These are phyloP conservation scores for Podospora bellae-mahoneyi DNA, from an alignment of 495 filamentous ascomycete species.

Conservation along the genomic window DNA sequence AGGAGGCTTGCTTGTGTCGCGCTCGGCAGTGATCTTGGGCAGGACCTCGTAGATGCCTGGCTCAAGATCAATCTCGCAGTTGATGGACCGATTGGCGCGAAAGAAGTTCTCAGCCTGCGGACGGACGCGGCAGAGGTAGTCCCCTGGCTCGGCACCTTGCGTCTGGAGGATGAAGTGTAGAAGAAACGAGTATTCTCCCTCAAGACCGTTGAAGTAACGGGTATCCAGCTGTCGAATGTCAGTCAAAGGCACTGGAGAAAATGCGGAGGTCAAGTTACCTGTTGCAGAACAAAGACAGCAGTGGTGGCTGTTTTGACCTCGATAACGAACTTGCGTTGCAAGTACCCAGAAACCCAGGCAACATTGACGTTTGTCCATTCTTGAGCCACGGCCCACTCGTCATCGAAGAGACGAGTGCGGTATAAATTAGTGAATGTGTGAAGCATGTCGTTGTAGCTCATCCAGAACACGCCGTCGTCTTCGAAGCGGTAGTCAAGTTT, in stretches of 20 bases:
- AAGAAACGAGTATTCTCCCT: slow-evolving; percentile 73
- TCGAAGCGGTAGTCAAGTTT: slow-evolving; percentile 80
- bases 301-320: slow-evolving; percentile 62
- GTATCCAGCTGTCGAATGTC: slow-evolving; percentile 59
- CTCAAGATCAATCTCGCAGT: slow-evolving; percentile 76
- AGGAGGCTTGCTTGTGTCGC: slow-evolving; percentile 47
- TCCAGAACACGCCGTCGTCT: slow-evolving; percentile 75
- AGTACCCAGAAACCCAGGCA: slow-evolving; percentile 82
- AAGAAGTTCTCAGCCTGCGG: slow-evolving; percentile 51
- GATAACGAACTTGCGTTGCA: slow-evolving; percentile 76
- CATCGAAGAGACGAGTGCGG: slow-evolving; percentile 81
- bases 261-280: not conserved
- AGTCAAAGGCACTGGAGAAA: not conserved
- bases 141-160: slow-evolving; percentile 60
- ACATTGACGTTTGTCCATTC: slow-evolving; percentile 82
- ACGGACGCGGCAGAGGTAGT: slow-evolving; percentile 75
- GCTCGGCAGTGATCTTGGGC: slow-evolving; percentile 72
- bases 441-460: slow-evolving; percentile 74
- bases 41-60: slow-evolving; percentile 76
- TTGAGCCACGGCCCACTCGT: slow-evolving; percentile 74
- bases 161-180: slow-evolving; percentile 79
- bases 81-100: slow-evolving; percentile 68
- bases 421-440: slow-evolving; percentile 79
- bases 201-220: slow-evolving; percentile 78
- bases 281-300: slow-evolving; percentile 74